Conservation (phyloP, 2,329 filamentous ascomycete species). For the Aspergillus nomiae region DNA sequence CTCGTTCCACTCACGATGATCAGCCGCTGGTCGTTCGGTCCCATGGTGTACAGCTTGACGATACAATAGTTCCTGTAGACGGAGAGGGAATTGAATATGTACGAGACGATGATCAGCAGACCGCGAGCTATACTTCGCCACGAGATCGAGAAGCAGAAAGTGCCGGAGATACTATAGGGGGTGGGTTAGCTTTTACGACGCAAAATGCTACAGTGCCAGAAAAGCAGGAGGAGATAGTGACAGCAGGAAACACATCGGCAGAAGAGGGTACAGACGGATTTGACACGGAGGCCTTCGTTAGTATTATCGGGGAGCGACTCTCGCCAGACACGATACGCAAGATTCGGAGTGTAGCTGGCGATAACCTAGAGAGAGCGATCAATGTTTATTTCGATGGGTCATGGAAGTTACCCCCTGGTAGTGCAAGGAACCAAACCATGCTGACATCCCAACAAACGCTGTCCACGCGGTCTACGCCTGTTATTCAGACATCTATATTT, state of each 20-base stretch:
- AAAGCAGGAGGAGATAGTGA: not conserved
- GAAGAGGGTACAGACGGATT: constrained; percentile 43
- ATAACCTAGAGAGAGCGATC: constrained; percentile 61
- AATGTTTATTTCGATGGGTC: constrained; percentile 68
- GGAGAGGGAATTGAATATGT: not conserved
- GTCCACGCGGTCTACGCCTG: constrained; percentile 5
- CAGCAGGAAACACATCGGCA: constrained; percentile 2
- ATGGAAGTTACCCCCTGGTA: constrained; percentile 48
- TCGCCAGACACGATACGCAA: constrained; percentile 47
- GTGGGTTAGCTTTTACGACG: not conserved
- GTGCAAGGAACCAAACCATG: constrained; percentile 13
- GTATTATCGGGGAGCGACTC: constrained; percentile 59
- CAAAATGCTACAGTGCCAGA: not conserved
- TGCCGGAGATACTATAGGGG: not conserved
- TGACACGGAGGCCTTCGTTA: constrained; percentile 57
- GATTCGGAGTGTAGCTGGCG: constrained; percentile 53
- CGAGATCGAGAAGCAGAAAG: not conserved
- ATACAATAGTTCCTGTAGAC: not conserved
- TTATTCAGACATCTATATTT: not conserved
- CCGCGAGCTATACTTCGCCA: not conserved
- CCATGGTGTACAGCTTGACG: not conserved
- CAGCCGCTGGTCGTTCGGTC: not conserved
- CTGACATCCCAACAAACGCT: constrained; percentile 11
- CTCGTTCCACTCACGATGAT: constrained; percentile 6
- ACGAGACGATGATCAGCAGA: not conserved